Percentiles rank a stretch among this genome's conserved stretches.
These are phyloP conservation scores for Trypanosoma theileri DNA, from an alignment of 208 protist genomes.

Conservation along the genomic window DNA sequence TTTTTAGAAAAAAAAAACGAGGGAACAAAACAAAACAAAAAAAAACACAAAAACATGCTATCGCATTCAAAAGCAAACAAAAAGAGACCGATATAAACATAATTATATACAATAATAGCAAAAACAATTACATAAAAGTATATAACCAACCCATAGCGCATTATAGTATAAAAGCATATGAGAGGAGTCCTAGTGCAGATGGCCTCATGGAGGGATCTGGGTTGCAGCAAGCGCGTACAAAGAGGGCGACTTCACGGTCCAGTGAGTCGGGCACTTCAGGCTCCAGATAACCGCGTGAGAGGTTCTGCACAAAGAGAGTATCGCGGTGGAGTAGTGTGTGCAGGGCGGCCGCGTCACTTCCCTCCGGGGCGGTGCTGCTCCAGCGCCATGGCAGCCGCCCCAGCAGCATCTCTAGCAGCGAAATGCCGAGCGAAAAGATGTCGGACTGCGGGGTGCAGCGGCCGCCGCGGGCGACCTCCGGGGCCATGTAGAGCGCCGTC, in stretches of 20 bases:
- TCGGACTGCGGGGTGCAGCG: slow-evolving; percentile 64
- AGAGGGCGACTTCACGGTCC: slow-evolving; percentile 45
- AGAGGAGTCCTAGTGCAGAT: slow-evolving; percentile 53
- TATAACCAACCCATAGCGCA: background rate
- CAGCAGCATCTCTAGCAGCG: slow-evolving; percentile 77
- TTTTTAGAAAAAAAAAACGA: too few relatives aligned
- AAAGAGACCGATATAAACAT: too few relatives aligned
- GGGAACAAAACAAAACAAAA: too few relatives aligned
- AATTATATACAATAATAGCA: too few relatives aligned
- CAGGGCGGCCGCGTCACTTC: slow-evolving; percentile 34
- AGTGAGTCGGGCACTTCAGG: slow-evolving; percentile 60
- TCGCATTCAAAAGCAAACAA: too few relatives aligned
- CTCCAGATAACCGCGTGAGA: slow-evolving; percentile 47
- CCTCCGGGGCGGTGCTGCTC: slow-evolving; percentile 30
- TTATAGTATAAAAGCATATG: slow-evolving; percentile 54
- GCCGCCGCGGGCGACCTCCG: slow-evolving; percentile 66
- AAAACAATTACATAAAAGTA: background rate
- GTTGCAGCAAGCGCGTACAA: slow-evolving; percentile 59
- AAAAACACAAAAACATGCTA: too few relatives aligned
- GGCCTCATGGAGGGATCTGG: slow-evolving; percentile 48
- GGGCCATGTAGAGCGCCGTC: slow-evolving; percentile 83
- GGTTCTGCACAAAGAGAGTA: slow-evolving; percentile 53
- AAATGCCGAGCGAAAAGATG: slow-evolving; percentile 81
- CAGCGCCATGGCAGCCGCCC: slow-evolving; percentile 71
- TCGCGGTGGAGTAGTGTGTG: slow-evolving; percentile 44